Base-by-base conservation (phyloP, 495 filamentous ascomycete species). In the Talaromyces wortmannii region DNA sequence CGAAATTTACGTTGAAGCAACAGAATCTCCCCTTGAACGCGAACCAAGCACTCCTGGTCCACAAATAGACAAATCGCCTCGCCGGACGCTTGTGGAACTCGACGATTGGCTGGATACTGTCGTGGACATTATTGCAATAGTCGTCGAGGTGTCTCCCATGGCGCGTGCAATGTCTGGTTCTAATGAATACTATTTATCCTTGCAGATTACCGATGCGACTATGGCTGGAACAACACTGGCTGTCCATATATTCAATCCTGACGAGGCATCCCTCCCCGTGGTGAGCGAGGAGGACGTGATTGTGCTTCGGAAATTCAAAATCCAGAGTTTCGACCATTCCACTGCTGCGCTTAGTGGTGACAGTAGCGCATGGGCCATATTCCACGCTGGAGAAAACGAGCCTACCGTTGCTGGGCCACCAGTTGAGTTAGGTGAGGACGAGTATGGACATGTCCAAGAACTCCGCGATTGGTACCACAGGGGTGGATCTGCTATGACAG, bases 191-290 rank as follows among this genome's bases (percentile, higher is more conserved):
- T 75, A 79, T 63, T 73, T 89, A 53, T 81, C 82, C 17, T 78
- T 94, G 46, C 78, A 80, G 40, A 72, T 95, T 52, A 87, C 85
- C 0, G 91, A 95, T 65, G 78, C 80, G 15, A 77, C 74, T 12
- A 69, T 74, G 71, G 73, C 71, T 31, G 72, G 74, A 15, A 71
- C 69, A 0, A 66, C 63, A 5, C 59, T 75, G 10, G 59, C 61
- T 48, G 88, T 89, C 0, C 83, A 88, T 55, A 73, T 96, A 13
- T 89, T 89, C 66, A 81, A 90, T 5, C 86, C 89, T 1, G 83
- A 86, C 63, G 85, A 84, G 59, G 78, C 80, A 11, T 80, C 83
- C 0, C 72, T 97, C 2, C 94, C 94, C 0, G 63, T 76, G 5
- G 74, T 90, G 23, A 71, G 75, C 3, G 77, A 78, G 13, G 94